Conservation (phyloP, 2,329 filamentous ascomycete genomes). For the Coniochaeta sp. region DNA sequence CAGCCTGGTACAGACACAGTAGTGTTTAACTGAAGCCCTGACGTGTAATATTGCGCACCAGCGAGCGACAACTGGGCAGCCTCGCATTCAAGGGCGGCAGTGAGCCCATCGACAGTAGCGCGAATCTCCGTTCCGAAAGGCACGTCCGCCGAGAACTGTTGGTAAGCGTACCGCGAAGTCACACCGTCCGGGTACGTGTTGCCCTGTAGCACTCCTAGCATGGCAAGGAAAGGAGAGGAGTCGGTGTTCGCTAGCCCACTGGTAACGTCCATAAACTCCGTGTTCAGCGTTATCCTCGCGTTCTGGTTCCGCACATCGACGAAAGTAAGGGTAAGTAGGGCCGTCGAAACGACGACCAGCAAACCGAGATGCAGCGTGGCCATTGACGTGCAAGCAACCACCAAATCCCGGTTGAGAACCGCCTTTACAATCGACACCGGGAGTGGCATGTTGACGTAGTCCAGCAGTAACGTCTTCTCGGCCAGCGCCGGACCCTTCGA, state of each 20-base stretch:
- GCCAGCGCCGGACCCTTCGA: conserved; percentile 19
- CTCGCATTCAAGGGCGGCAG: conserved; percentile 23
- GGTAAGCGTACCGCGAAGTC: conserved; percentile 25
- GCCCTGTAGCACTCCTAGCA: conserved; percentile 22
- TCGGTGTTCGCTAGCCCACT: conserved; percentile 16
- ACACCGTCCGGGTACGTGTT: conserved; percentile 23
- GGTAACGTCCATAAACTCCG: conserved; percentile 20
- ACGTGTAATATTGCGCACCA: conserved; percentile 13
- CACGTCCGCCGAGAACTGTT: conserved; percentile 21
- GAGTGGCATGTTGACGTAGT: conserved; percentile 23
- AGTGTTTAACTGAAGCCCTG: conserved; percentile 19
- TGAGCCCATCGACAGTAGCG: conserved; percentile 27
- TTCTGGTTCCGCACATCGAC: conserved; percentile 17
- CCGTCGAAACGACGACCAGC: conserved; percentile 27
- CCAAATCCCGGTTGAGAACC: conserved; percentile 24
- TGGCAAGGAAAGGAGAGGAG: conserved; percentile 23
- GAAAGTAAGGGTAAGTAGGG: conserved; percentile 25
- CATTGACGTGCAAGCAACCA: conserved; percentile 20
- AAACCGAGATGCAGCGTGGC: conserved; percentile 24
- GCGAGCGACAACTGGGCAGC: conserved; percentile 18
- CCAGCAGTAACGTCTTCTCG: conserved; percentile 27
- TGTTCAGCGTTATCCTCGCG: conserved; percentile 18
- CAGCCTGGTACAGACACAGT: conserved; percentile 17
- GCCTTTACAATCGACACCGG: conserved; percentile 21
- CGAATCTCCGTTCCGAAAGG: conserved; percentile 16